Conservation (phyloP, 108 stramenopile genomes). For the Pseudonitzschia multistriata region DNA sequence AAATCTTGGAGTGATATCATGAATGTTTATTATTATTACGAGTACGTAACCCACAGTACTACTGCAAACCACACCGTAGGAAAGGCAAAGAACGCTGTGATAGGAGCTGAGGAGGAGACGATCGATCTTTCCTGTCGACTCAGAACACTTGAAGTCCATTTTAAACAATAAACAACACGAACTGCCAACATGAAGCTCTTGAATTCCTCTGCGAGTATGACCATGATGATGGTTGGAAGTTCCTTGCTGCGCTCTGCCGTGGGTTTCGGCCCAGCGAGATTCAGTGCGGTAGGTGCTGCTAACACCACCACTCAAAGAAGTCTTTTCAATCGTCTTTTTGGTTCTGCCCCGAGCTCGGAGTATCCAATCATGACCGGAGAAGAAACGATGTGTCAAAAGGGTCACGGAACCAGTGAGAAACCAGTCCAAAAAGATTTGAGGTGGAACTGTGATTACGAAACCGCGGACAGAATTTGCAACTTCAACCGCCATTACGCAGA, state of each 20-base stretch:
- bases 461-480: constrained; percentile 76
- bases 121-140: background rate
- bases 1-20: background rate
- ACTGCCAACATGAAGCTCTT: background rate
- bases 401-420: constrained; percentile 67
- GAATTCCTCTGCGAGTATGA: background rate
- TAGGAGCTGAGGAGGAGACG: background rate
- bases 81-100: too few species aligned
- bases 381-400: constrained; percentile 54
- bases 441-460: constrained; percentile 66
- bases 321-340: constrained; percentile 38
- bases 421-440: constrained; percentile 71
- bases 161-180: background rate
- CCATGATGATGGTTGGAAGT: constrained; percentile 8
- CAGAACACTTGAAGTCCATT: background rate
- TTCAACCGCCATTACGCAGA: constrained; percentile 66
- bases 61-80: too few species aligned
- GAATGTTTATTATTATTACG: too few species aligned
- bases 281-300: background rate
- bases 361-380: constrained; percentile 69
- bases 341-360: constrained; percentile 25
- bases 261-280: constrained; percentile 1
- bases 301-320: constrained; percentile 14
- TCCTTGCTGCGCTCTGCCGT: constrained; percentile 3
- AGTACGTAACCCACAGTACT: too few species aligned